Percentiles rank a stretch among this genome's conserved stretches.
Evolutionary conservation across 176 grass and related monocot species (phyloP).

Genomic region (Triticum dicoccoides): DNA sequence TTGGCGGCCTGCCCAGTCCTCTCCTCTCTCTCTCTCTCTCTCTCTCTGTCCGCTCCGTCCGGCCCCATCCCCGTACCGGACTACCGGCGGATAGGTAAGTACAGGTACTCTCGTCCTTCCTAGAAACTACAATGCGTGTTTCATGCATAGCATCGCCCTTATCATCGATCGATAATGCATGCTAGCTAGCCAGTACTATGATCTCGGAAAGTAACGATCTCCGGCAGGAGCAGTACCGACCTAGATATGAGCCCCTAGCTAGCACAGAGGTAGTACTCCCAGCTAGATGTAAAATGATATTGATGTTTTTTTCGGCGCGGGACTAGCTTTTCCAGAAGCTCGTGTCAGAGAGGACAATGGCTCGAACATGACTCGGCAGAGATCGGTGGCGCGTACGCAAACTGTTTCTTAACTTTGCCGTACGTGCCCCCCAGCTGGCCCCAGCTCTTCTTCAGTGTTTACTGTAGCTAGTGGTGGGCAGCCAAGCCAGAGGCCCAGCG

Average conservation of each 20-base stretch:
- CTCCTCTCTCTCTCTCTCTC: not conserved
- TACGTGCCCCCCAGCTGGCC: not conserved
- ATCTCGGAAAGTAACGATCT: not conserved
- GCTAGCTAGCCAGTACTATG: not conserved
- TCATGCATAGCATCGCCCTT: not conserved
- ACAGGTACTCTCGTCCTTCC: not conserved
- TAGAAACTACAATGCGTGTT: not conserved
- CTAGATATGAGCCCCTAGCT: not conserved
- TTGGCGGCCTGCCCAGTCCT: not conserved
- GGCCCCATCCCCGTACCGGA: not conserved
- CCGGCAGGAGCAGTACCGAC: not conserved
- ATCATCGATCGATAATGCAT: not conserved
- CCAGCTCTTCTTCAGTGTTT: not conserved
- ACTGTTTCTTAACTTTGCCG: constrained; percentile 37
- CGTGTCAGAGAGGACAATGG: constrained; percentile 19
- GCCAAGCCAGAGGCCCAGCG: not conserved
- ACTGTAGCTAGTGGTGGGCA: not conserved
- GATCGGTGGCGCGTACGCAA: not conserved
- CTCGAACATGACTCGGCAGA: constrained; percentile 38
- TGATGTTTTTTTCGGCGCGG: constrained; percentile 15
- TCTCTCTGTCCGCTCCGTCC: not conserved
- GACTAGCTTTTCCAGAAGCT: constrained; percentile 12
- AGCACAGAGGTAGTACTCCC: not conserved
- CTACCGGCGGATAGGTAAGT: not conserved
- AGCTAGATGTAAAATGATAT: constrained; percentile 17